A percentile compares a stretch with the other conserved stretches of the same genome.
These are phyloP conservation scores for Xylaria scruposa DNA, from an alignment of 495 filamentous ascomycete genomes.

Conservation along the genomic window DNA sequence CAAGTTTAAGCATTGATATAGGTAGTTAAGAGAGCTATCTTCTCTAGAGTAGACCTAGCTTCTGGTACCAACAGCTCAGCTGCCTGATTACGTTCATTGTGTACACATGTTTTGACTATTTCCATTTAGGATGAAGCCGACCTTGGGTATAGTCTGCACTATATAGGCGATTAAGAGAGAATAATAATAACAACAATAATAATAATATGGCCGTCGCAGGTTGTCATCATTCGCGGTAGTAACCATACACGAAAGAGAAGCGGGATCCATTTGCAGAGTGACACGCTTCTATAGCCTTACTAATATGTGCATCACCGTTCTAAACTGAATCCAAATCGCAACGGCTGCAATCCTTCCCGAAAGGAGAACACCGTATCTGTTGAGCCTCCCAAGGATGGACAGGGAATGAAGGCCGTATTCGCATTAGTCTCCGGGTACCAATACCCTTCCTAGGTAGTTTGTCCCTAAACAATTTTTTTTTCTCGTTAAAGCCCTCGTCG, in stretches of 20 bases:
- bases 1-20: neutral
- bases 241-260: neutral
- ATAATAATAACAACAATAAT: neutral
- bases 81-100: neutral
- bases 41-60: neutral
- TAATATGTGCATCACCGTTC: slow-evolving; percentile 17
- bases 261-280: slow-evolving; percentile 16
- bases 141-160: neutral
- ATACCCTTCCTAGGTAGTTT: too few relatives aligned
- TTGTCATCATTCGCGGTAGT: slow-evolving; percentile 3
- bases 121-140: neutral
- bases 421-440: neutral
- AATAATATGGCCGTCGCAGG: neutral
- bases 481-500: neutral
- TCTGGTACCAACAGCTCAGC: neutral
- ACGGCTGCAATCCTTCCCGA: slow-evolving; percentile 23
- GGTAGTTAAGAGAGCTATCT: neutral
- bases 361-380: neutral
- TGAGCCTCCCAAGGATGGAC: slow-evolving; percentile 26
- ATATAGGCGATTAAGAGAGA: neutral
- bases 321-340: slow-evolving; percentile 8
- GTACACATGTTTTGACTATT: neutral
- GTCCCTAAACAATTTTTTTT: neutral
- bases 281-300: slow-evolving; percentile 23
- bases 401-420: neutral